Percentiles rank a stretch among this genome's conserved stretches.
Evolutionary conservation across 2,329 filamentous ascomycete genomes (phyloP).

Genomic region (Trichoderma polysporum): DNA sequence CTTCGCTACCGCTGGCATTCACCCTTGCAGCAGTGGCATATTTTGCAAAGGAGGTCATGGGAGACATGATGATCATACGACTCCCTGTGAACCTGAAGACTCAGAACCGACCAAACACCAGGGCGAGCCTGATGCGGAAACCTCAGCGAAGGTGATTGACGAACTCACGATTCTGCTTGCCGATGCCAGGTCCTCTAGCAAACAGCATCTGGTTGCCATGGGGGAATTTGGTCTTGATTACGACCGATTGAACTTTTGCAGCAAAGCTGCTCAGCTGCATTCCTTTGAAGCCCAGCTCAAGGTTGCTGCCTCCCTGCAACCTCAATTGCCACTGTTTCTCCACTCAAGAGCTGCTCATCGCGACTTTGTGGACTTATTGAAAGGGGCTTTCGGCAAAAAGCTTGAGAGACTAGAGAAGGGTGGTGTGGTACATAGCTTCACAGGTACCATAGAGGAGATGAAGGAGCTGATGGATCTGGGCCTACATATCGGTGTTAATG

Average conservation of each 20-base stretch:
- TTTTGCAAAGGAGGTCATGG: constrained; percentile 58
- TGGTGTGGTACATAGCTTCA: constrained; percentile 93
- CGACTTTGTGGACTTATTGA: constrained; percentile 77
- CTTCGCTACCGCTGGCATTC: constrained; percentile 89
- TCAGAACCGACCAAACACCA: constrained; percentile 50
- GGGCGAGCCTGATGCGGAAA: constrained; percentile 43
- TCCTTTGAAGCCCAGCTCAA: constrained; percentile 83
- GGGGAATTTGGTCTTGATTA: constrained; percentile 97
- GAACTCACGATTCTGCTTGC: constrained; percentile 65
- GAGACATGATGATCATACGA: constrained; percentile 38
- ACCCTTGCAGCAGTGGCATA: constrained; percentile 81
- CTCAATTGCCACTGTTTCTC: constrained; percentile 84
- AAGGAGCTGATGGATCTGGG: constrained; percentile 73
- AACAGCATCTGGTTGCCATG: constrained; percentile 66
- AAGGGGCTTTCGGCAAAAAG: constrained; percentile 53
- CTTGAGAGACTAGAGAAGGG: constrained; percentile 68
- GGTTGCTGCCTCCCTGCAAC: constrained; percentile 65
- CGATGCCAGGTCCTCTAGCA: constrained; percentile 50
- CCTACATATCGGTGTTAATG: constrained; percentile 91
- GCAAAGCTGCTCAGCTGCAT: constrained; percentile 75
- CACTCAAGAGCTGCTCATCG: constrained; percentile 84
- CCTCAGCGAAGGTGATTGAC: constrained; percentile 51
- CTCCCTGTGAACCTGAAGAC: constrained; percentile 55
- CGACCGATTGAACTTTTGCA: constrained; percentile 81
- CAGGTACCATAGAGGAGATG: constrained; percentile 84